phyloP scores from a whole-genome alignment of 2,329 filamentous ascomycete genomes.

The Stachybotrys echinatus region DNA sequence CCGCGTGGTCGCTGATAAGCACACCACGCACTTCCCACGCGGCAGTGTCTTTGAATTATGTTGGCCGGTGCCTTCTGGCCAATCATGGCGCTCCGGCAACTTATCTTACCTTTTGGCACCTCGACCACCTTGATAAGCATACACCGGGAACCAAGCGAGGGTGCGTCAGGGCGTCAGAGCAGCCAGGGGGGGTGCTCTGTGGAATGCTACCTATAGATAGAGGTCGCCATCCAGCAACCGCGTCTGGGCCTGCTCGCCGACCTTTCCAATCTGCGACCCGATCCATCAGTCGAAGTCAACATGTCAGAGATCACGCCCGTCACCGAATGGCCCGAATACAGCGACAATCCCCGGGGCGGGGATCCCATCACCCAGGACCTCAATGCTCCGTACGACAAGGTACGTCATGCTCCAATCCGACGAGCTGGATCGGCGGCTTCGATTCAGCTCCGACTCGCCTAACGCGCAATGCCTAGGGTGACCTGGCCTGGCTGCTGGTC shows the following conservation, averaged over 20 bases:
- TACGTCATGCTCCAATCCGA: no score
- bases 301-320: slow-evolving; percentile 12
- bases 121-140: not conserved
- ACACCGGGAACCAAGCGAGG: not conserved
- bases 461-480: slow-evolving; percentile 23
- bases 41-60: no score
- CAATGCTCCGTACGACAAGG: slow-evolving; percentile 38
- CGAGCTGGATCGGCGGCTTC: no score
- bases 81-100: not conserved
- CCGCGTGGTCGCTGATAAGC: not conserved
- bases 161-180: not conserved
- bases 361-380: slow-evolving; percentile 37
- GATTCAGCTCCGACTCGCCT: no score
- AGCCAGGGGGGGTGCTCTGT: not conserved
- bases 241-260: not conserved
- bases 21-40: no score
- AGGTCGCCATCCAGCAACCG: not conserved
- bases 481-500: slow-evolving; percentile 36
- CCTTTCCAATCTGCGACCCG: not conserved
- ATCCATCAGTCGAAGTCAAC: not conserved
- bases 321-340: slow-evolving; percentile 37
- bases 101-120: not conserved
- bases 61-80: not conserved
- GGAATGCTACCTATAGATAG: not conserved
- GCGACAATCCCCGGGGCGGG: slow-evolving; percentile 31